Conservation (phyloP, 257 asterid genomes). For the Plantago ovata region DNA sequence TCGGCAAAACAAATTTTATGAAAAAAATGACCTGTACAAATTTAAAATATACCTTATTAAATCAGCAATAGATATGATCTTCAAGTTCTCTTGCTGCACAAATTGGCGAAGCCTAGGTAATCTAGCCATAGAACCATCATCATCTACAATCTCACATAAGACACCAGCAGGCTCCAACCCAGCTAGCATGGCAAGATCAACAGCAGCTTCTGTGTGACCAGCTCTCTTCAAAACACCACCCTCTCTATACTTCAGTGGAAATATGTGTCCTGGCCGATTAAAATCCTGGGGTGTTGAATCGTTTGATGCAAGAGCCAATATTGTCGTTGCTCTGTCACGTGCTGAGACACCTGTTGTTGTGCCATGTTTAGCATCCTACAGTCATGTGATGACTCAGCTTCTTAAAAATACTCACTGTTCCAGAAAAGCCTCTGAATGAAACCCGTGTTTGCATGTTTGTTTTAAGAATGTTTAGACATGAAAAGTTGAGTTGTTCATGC, state of each 20-base stretch:
- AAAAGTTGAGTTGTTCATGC: too few species aligned
- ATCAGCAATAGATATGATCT: slow-evolving; percentile 86
- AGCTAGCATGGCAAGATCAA: slow-evolving; percentile 83
- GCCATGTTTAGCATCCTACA: slow-evolving; percentile 91
- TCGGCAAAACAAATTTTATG: background rate
- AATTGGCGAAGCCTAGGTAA: slow-evolving; percentile 74
- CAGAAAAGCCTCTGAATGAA: slow-evolving; percentile 6
- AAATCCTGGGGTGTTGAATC: slow-evolving; percentile 91
- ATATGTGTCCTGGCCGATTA: slow-evolving; percentile 98
- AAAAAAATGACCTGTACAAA: background rate
- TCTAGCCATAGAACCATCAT: slow-evolving; percentile 99
- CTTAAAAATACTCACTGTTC: background rate
- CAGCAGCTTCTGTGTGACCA: slow-evolving; percentile 98
- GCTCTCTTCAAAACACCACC: slow-evolving; percentile 99
- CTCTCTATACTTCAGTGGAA: slow-evolving; percentile 83
- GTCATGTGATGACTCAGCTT: slow-evolving; percentile 11
- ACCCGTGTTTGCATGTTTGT: too few species aligned
- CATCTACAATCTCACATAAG: slow-evolving; percentile 91
- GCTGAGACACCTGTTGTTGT: slow-evolving; percentile 98
- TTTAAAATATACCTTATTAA: slow-evolving; percentile 88
- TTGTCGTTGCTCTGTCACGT: slow-evolving; percentile 80
- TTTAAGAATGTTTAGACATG: too few species aligned
- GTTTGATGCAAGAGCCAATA: slow-evolving; percentile 77
- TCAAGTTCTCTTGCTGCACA: slow-evolving; percentile 60
- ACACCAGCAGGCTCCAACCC: slow-evolving; percentile 86